phyloP scores from a whole-genome alignment of 169 alveolate species.

The Babesia ovata region DNA sequence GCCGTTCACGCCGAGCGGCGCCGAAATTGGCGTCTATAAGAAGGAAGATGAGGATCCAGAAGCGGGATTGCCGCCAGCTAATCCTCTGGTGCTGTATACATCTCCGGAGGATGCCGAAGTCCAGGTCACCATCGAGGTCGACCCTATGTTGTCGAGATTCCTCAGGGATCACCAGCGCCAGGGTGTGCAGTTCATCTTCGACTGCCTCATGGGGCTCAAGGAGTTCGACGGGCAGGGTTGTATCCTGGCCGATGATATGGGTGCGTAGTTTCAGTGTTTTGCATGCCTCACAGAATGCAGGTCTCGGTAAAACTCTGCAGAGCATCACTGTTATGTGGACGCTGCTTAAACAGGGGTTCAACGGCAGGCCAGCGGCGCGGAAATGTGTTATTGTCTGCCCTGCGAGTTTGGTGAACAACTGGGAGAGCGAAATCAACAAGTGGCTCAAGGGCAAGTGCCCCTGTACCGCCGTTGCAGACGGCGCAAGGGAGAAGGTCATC shows the following conservation, averaged over 20 bases:
- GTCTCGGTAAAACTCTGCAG: slow-evolving; percentile 90
- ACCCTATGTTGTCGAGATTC: slow-evolving; percentile 76
- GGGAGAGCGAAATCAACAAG: slow-evolving; percentile 91
- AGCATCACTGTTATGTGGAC: slow-evolving; percentile 89
- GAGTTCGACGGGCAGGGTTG: slow-evolving; percentile 88
- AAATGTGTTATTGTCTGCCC: slow-evolving; percentile 91
- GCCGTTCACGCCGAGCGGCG: slow-evolving; percentile 39
- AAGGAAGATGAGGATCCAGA: slow-evolving; percentile 11
- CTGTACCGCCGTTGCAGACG: slow-evolving; percentile 87
- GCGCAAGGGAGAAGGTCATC: slow-evolving; percentile 85
- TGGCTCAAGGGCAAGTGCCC: slow-evolving; percentile 89
- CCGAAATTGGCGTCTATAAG: slow-evolving; percentile 47
- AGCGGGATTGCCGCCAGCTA: slow-evolving; percentile 46
- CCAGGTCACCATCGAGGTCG: slow-evolving; percentile 71
- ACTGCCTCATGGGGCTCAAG: slow-evolving; percentile 89
- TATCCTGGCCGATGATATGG: slow-evolving; percentile 92
- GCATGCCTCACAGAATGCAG: slow-evolving; percentile 9
- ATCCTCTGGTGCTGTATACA: slow-evolving; percentile 74
- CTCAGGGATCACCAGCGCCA: slow-evolving; percentile 86
- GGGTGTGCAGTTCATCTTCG: slow-evolving; percentile 89
- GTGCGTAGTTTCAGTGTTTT: slow-evolving; percentile 19
- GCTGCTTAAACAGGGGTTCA: slow-evolving; percentile 83
- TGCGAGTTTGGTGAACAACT: slow-evolving; percentile 89
- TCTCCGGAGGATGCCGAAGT: slow-evolving; percentile 74
- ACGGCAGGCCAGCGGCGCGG: slow-evolving; percentile 85